Evolutionary conservation across 1,284 basidiomycete species (phyloP).

Genomic region (Marasmius tenuissimus): DNA sequence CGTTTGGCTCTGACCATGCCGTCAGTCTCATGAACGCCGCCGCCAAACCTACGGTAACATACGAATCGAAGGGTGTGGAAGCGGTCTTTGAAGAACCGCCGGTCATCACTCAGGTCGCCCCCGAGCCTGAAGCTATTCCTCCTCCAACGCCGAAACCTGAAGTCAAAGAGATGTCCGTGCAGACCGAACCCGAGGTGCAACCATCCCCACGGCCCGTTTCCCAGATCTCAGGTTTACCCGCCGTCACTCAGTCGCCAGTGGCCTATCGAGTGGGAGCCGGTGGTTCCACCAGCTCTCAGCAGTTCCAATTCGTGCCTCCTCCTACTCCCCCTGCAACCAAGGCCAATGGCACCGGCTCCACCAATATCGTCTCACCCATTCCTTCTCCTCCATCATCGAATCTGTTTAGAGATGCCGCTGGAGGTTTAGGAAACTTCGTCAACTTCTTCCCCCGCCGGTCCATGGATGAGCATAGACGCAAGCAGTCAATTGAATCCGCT

Average conservation of each 20-base stretch:
- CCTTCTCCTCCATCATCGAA: slow-evolving; percentile 43
- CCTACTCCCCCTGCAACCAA: slow-evolving; percentile 34
- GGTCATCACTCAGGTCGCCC: slow-evolving; percentile 18
- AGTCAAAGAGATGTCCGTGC: slow-evolving; percentile 69
- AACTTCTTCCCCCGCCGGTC: slow-evolving; percentile 27
- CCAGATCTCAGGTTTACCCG: slow-evolving; percentile 24
- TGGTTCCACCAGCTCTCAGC: slow-evolving; percentile 50
- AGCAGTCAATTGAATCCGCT: slow-evolving; percentile 62
- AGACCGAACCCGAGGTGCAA: slow-evolving; percentile 82
- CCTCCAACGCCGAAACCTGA: slow-evolving; percentile 52
- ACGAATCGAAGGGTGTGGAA: slow-evolving; percentile 11
- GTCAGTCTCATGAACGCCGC: background rate
- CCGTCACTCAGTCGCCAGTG: slow-evolving; percentile 29
- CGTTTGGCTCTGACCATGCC: slow-evolving; percentile 9
- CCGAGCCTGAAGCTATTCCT: slow-evolving; percentile 46
- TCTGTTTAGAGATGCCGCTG: slow-evolving; percentile 36
- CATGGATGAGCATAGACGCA: slow-evolving; percentile 40
- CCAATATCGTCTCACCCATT: slow-evolving; percentile 12
- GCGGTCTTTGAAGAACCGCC: background rate
- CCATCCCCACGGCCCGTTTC: slow-evolving; percentile 37
- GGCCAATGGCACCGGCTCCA: slow-evolving; percentile 15
- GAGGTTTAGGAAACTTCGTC: slow-evolving; percentile 6
- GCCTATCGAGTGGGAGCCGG: slow-evolving; percentile 50
- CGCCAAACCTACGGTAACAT: background rate
- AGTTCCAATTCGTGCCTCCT: slow-evolving; percentile 75